These are phyloP conservation scores for Solanum dulcamara DNA, from an alignment of 257 asterid genomes.

Conservation along the genomic window DNA sequence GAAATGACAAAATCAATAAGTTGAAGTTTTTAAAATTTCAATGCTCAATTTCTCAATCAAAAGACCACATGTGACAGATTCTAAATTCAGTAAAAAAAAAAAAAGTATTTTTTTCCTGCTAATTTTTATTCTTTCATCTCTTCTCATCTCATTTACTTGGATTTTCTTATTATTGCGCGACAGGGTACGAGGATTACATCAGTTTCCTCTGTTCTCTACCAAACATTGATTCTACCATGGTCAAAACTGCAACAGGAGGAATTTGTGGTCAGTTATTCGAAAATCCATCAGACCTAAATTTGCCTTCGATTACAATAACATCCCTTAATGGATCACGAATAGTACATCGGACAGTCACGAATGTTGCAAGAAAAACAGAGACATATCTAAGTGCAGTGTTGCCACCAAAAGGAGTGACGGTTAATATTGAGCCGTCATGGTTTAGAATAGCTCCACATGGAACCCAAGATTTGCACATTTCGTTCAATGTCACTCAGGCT, in stretches of 20 bases:
- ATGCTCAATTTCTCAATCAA: neutral
- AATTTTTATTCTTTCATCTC: neutral
- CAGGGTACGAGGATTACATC: slow-evolving; percentile 66
- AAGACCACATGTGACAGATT: too few species aligned
- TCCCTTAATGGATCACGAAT: slow-evolving; percentile 47
- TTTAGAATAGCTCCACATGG: slow-evolving; percentile 54
- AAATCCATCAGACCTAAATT: slow-evolving; percentile 63
- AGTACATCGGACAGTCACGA: slow-evolving; percentile 41
- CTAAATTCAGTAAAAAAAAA: too few species aligned
- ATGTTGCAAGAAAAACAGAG: slow-evolving; percentile 55
- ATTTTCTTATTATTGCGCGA: neutral
- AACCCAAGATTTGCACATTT: slow-evolving; percentile 42
- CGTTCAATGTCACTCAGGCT: slow-evolving; percentile 31
- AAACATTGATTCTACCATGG: slow-evolving; percentile 33
- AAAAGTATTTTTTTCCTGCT: neutral
- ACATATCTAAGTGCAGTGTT: slow-evolving; percentile 46
- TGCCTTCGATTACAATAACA: slow-evolving; percentile 73
- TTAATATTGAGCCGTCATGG: slow-evolving; percentile 47
- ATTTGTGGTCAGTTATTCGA: slow-evolving; percentile 37
- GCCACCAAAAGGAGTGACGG: slow-evolving; percentile 47
- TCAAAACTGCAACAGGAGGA: slow-evolving; percentile 64
- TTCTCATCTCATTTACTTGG: neutral
- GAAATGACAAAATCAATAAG: neutral
- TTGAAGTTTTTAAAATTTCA: too few species aligned
- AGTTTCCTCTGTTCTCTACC: slow-evolving; percentile 78